Conservation (phyloP, 164 flowering plant genomes). For the Stephania yunnanensis region DNA sequence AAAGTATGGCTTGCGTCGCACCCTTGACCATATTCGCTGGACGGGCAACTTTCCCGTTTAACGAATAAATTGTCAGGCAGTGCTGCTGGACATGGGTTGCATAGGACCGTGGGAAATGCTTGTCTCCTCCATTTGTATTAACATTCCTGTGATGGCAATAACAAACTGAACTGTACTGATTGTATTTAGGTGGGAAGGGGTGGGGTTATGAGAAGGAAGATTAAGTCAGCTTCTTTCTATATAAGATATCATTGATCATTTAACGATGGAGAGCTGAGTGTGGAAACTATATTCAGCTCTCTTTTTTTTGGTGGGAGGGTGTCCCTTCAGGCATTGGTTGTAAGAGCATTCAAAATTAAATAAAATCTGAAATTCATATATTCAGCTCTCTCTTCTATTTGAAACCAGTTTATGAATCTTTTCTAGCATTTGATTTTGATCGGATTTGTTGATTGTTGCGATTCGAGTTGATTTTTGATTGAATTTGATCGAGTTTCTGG, state of each 20-base stretch:
- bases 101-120: neutral
- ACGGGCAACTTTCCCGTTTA: constrained; percentile 65
- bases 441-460: too few species aligned
- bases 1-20: constrained; percentile 69
- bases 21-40: constrained; percentile 68
- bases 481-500: too few species aligned
- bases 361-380: constrained; percentile 6
- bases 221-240: neutral
- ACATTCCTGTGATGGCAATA: neutral
- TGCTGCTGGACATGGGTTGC: neutral
- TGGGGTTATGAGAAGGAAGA: neutral
- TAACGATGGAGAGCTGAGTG: constrained; percentile 26
- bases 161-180: neutral
- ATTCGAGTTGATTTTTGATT: too few species aligned
- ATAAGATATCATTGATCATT: constrained; percentile 4
- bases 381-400: neutral
- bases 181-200: neutral
- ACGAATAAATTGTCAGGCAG: neutral
- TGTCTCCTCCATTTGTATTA: neutral
- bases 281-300: constrained; percentile 22
- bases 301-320: constrained; percentile 25
- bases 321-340: constrained; percentile 11
- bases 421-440: too few species aligned
- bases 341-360: constrained; percentile 11
- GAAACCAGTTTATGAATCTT: too few species aligned